Evolutionary conservation across 495 filamentous ascomycete species (phyloP).

Genomic region (Staphylotrichum longicolle): DNA sequence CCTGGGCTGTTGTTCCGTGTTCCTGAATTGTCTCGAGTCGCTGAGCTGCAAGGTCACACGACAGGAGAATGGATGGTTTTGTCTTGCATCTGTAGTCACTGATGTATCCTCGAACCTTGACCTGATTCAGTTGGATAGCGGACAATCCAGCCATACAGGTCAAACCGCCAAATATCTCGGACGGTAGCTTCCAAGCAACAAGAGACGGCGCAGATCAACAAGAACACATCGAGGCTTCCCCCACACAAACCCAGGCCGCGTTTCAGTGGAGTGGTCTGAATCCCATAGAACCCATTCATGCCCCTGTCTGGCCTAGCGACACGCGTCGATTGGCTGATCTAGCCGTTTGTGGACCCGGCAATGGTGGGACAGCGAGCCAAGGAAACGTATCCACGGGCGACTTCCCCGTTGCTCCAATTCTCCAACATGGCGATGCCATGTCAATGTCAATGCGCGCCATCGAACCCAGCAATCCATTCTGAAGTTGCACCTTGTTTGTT

Average conservation of each 20-base stretch:
- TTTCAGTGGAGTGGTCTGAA: neutral
- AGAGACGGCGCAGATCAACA: too few relatives aligned
- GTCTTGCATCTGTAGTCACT: too few relatives aligned
- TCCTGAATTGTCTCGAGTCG: too few relatives aligned
- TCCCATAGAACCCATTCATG: neutral
- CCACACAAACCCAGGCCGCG: neutral
- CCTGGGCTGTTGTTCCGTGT: too few relatives aligned
- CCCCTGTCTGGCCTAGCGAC: constrained; percentile 9
- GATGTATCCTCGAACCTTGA: too few relatives aligned
- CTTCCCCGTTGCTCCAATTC: constrained; percentile 11
- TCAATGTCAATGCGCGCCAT: constrained; percentile 2
- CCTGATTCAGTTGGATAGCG: too few relatives aligned
- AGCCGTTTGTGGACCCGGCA: constrained; percentile 2
- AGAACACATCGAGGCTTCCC: too few relatives aligned
- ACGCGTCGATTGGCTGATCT: constrained; percentile 14
- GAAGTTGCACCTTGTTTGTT: neutral
- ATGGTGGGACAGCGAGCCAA: constrained; percentile 4
- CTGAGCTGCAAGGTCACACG: too few relatives aligned
- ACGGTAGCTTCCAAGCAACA: too few relatives aligned
- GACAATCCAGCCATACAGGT: too few relatives aligned
- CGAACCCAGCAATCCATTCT: neutral
- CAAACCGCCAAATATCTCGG: too few relatives aligned
- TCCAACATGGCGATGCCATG: constrained; percentile 7
- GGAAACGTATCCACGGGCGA: constrained; percentile 21
- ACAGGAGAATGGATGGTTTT: too few relatives aligned